A percentile compares a stretch with the other conserved stretches of the same genome.
These are phyloP conservation scores for Ophiorrhiza pumila DNA, from an alignment of 257 asterid genomes.

Conservation along the genomic window DNA sequence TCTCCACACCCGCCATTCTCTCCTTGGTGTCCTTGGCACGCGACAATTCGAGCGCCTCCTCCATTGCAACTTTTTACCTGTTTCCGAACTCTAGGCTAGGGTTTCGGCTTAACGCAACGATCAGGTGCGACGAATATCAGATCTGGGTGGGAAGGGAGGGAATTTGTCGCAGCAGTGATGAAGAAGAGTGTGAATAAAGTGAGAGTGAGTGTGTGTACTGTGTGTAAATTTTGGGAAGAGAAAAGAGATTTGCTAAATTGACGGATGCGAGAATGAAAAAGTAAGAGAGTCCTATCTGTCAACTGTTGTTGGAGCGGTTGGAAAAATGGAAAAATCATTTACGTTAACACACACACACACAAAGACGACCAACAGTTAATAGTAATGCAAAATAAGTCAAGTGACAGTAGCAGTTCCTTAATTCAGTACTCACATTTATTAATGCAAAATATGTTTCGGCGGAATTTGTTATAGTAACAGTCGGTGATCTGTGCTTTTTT, in stretches of 20 bases:
- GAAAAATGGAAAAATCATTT: conserved; percentile 2
- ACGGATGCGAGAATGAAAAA: conserved; percentile 28
- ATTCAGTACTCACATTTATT: background rate
- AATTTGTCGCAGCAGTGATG: conserved; percentile 5
- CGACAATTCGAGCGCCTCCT: conserved; percentile 91
- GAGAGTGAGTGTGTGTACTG: conserved; percentile 18
- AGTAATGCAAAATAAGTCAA: background rate
- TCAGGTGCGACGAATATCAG: conserved; percentile 38
- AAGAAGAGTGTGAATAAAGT: conserved; percentile 9
- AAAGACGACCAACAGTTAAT: background rate
- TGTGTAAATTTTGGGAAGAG: conserved; percentile 20
- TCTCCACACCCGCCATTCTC: conserved; percentile 99
- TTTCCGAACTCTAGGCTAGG: conserved; percentile 4
- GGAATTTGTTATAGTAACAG: conserved; percentile 5
- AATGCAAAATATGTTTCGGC: background rate
- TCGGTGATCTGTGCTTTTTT: background rate
- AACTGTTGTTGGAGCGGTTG: conserved; percentile 21
- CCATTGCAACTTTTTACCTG: conserved; percentile 57
- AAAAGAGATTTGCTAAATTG: conserved; percentile 32
- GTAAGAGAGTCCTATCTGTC: conserved; percentile 8
- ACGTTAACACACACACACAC: background rate
- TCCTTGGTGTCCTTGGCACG: conserved; percentile 99
- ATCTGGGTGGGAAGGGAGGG: conserved; percentile 26
- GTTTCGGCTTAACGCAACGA: conserved; percentile 40
- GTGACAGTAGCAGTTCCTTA: background rate